Evolutionary conservation across 2,329 filamentous ascomycete species (phyloP), one percentile per base, ranked within the genome.

Genomic region (Lecanicillium sp.): DNA sequence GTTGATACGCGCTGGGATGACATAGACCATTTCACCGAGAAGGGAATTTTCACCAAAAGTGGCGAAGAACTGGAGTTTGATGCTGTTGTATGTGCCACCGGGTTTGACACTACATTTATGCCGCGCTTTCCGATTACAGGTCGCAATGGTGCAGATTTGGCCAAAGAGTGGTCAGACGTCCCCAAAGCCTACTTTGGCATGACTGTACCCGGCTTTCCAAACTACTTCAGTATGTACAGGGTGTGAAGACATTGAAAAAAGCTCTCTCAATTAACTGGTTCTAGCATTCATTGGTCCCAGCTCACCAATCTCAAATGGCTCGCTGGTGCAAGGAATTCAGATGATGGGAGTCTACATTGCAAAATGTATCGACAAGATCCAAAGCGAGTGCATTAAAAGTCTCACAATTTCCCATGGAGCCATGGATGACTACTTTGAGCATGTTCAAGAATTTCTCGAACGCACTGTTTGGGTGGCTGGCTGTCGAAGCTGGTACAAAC

Each of bases 291-390:
- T 53, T 34, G 53, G 53, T 3, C 52, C 52, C 7, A 54, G 69
- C 51, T 66, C 62, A 4, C 70, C 70, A 10, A 68, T 74, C 29
- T 64, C 61, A 17, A 64, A 70, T 44, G 69, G 69, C n/a, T 68
- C 64, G 43, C 62, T 70, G 17, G 71, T 74, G 47, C 71, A 71
- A 6, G 56, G 70, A 9, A 64, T 57, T 46, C 66, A 72, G 44
- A 69, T 72, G 51, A 70, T 72, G 37, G 69, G 71, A n/a, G 61
- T 57, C 39, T 74, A 74, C 53, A 68, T 77, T 42, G 56, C 70
- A 12, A 57, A 64, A 25, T 55, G 64, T 15, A 66, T 74, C 33
- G 49, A 47, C 27, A 72, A 72, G 52, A 68, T 64, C 42, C 71
- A 74, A 47, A 65, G 59, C 10, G 65, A 75, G n/a, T n/a, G n/a